A percentile compares a stretch with the other conserved stretches of the same genome.
phyloP scores from a whole-genome alignment of 2,329 filamentous ascomycete genomes.

The Beauveria sp. region DNA sequence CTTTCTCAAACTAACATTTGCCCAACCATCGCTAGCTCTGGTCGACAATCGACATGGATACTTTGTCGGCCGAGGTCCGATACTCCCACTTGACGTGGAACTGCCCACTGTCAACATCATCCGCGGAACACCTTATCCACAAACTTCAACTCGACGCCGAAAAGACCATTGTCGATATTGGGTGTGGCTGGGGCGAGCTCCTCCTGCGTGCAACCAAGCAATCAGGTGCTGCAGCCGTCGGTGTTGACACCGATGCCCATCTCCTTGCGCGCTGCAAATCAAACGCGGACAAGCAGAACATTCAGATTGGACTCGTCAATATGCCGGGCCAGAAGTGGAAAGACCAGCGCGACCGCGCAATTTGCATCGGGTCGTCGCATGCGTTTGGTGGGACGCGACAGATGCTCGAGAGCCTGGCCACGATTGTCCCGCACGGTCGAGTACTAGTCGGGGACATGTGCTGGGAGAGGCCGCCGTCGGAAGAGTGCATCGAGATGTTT shows the following conservation, averaged over 20 bases:
- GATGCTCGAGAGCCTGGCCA: slow-evolving; percentile 11
- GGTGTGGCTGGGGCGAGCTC: slow-evolving; percentile 16
- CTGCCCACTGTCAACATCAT: not conserved
- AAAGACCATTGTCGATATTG: slow-evolving; percentile 11
- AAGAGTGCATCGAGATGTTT: slow-evolving; percentile 1
- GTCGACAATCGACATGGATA: not conserved
- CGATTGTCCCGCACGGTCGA: slow-evolving; percentile 9
- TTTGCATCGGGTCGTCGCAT: slow-evolving; percentile 16
- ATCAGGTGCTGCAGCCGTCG: not conserved
- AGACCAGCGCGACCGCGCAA: slow-evolving; percentile 3
- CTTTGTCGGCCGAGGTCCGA: not conserved
- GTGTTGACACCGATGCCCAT: slow-evolving; percentile 12
- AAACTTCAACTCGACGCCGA: not conserved
- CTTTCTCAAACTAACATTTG: not conserved
- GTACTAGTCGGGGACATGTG: slow-evolving; percentile 14
- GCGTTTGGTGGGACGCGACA: slow-evolving; percentile 10
- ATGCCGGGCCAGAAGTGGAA: not conserved
- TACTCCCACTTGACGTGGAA: slow-evolving; percentile 6
- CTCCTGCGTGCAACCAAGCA: slow-evolving; percentile 8
- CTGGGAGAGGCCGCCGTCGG: slow-evolving; percentile 11
- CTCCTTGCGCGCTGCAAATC: slow-evolving; percentile 6
- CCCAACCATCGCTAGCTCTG: not conserved
- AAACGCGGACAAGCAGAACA: not conserved
- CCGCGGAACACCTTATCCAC: not conserved
- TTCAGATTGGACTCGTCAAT: not conserved